Percentiles rank a stretch among this genome's conserved stretches.
These are phyloP conservation scores for Glarea lozoyensis DNA, from an alignment of 495 filamentous ascomycete species.

Conservation along the genomic window DNA sequence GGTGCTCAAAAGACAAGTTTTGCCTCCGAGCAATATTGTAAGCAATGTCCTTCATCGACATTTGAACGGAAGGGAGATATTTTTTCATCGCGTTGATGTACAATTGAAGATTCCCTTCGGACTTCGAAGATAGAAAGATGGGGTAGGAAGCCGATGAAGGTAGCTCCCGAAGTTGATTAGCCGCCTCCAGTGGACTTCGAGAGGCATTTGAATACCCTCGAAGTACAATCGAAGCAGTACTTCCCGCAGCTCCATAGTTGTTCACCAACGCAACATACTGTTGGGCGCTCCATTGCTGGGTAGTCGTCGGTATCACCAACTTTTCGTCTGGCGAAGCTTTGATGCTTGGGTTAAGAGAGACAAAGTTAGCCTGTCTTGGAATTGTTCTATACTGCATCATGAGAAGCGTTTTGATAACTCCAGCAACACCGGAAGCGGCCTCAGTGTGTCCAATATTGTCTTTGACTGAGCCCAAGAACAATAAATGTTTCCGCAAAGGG, in stretches of 20 bases:
- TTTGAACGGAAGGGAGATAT: no score
- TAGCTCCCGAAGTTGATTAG: no score
- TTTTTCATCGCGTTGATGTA: no score
- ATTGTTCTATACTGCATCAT: constrained; percentile 43
- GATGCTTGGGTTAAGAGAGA: constrained; percentile 38
- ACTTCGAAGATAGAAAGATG: no score
- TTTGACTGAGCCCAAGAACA: constrained; percentile 49
- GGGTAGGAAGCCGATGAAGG: no score
- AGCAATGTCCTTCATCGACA: no score
- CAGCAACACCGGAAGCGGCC: constrained; percentile 44
- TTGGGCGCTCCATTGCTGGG: constrained; percentile 18
- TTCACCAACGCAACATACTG: constrained; percentile 2
- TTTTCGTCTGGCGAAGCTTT: constrained; percentile 12
- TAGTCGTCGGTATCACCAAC: constrained; percentile 21
- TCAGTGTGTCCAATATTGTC: constrained; percentile 54
- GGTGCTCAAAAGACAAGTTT: no score
- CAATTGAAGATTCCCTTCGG: no score
- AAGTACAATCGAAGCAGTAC: constrained; percentile 31
- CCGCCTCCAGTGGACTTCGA: neutral
- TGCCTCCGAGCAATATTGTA: no score
- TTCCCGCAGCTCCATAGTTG: constrained; percentile 40
- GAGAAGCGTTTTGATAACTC: constrained; percentile 46
- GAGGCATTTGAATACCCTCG: neutral
- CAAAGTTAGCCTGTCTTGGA: constrained; percentile 29
- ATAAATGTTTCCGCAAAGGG: constrained; percentile 26